phyloP scores from a whole-genome alignment of 2,329 filamentous ascomycete genomes.

The Aspergillus tamarii region DNA sequence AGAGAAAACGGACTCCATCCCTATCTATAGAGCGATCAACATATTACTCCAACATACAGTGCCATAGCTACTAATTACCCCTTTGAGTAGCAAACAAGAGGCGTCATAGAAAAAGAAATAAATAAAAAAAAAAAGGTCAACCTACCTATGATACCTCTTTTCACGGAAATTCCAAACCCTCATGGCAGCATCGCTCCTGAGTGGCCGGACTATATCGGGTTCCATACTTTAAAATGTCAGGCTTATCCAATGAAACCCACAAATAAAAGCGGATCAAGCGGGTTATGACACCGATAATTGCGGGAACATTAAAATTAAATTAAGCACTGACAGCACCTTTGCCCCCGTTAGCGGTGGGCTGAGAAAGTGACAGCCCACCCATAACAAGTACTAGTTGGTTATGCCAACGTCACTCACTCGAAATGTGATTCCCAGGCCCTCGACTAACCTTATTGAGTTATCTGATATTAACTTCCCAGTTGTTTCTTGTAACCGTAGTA shows the following conservation, averaged over 20 bases:
- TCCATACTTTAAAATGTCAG: neutral
- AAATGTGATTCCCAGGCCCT: too few species aligned
- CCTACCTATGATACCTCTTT: neutral
- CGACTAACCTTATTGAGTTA: too few species aligned
- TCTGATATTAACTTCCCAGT: too few species aligned
- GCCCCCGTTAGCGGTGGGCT: neutral
- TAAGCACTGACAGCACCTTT: neutral
- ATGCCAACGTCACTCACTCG: neutral
- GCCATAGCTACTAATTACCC: neutral
- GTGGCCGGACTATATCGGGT: conserved; percentile 8
- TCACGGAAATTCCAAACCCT: neutral
- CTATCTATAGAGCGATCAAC: conserved; percentile 2
- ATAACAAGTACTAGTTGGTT: neutral
- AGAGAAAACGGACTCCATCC: neutral
- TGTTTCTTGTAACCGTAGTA: too few species aligned
- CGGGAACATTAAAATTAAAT: conserved; percentile 4
- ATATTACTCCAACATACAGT: neutral
- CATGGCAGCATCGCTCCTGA: neutral
- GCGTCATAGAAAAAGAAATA: neutral
- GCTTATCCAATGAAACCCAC: neutral
- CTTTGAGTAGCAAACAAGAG: neutral
- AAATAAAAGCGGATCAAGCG: neutral
- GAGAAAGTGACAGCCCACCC: neutral
- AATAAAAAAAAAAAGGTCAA: neutral
- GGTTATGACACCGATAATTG: conserved; percentile 1